Conservation (phyloP, 164 flowering plant genomes). For the Pachysandra terminalis region DNA sequence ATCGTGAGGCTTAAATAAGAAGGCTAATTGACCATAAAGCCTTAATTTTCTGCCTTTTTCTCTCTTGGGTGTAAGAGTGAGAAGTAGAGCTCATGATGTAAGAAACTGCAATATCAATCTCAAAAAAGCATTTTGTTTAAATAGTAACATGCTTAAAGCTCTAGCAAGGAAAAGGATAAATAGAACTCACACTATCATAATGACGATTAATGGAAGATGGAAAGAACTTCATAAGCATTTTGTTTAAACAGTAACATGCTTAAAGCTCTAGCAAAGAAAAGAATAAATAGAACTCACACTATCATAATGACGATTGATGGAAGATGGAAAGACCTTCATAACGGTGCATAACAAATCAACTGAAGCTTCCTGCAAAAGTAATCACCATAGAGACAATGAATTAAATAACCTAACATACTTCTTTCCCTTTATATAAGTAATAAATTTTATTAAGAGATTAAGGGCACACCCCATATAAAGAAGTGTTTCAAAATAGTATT, state of each 20-base stretch:
- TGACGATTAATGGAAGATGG: slow-evolving; percentile 64
- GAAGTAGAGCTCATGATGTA: not conserved
- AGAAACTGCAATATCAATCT: too few relatives aligned
- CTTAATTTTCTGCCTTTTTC: too few relatives aligned
- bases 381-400: not conserved
- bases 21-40: not conserved
- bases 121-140: too few relatives aligned
- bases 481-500: too few relatives aligned
- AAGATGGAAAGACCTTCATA: slow-evolving; percentile 53
- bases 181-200: slow-evolving; percentile 61
- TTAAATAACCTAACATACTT: not conserved
- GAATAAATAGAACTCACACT: slow-evolving; percentile 41
- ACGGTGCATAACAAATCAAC: slow-evolving; percentile 46
- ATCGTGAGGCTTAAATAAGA: not conserved
- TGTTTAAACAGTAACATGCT: too few relatives aligned
- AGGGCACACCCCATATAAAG: too few relatives aligned
- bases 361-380: slow-evolving; percentile 62
- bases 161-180: not conserved
- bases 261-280: not conserved
- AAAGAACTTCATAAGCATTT: slow-evolving; percentile 44
- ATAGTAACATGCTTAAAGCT: not conserved
- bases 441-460: too few relatives aligned
- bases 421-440: too few relatives aligned
- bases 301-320: slow-evolving; percentile 60
- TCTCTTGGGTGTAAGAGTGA: not conserved